Percentiles rank a stretch among this genome's conserved stretches.
Evolutionary conservation across 768 basidiomycete species (phyloP).

Genomic region (Leccinum disarticulatum): DNA sequence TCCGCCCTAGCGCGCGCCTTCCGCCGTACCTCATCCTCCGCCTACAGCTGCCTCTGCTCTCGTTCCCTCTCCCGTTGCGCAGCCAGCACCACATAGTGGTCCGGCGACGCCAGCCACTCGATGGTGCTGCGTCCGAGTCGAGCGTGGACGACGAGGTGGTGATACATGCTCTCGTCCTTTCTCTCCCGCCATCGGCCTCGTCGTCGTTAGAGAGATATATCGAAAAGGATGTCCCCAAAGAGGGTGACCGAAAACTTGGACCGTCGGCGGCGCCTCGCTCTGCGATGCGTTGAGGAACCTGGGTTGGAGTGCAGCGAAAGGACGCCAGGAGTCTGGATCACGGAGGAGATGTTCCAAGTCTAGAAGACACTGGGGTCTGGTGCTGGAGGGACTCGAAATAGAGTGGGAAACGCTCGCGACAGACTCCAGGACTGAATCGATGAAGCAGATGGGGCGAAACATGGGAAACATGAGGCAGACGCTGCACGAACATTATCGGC

Average conservation of each 20-base stretch:
- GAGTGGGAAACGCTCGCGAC: slow-evolving; percentile 8
- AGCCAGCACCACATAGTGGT: slow-evolving; percentile 29
- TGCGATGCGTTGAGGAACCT: slow-evolving; percentile 33
- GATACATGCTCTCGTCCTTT: slow-evolving; percentile 25
- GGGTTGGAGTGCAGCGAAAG: slow-evolving; percentile 68
- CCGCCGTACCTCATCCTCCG: slow-evolving; percentile 43
- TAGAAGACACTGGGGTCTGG: slow-evolving; percentile 17
- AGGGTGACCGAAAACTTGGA: slow-evolving; percentile 47
- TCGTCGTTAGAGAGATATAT: slow-evolving; percentile 59
- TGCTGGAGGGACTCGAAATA: slow-evolving; percentile 29
- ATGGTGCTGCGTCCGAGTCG: slow-evolving; percentile 74
- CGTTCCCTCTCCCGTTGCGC: slow-evolving; percentile 31
- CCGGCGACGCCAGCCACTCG: slow-evolving; percentile 46
- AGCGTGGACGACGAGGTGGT: slow-evolving; percentile 45
- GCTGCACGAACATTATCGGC: too few relatives aligned
- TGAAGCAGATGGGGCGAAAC: slow-evolving; percentile 44
- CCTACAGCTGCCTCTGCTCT: slow-evolving; percentile 25
- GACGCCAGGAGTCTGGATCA: slow-evolving; percentile 51
- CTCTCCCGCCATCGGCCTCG: slow-evolving; percentile 19
- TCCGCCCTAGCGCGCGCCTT: slow-evolving; percentile 42
- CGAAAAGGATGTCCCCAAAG: slow-evolving; percentile 68
- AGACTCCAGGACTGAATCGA: slow-evolving; percentile 9
- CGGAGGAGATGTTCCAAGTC: slow-evolving; percentile 51
- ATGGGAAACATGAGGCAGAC: slow-evolving; percentile 32
- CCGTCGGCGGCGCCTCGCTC: slow-evolving; percentile 35